Conservation (phyloP, 2,329 filamentous ascomycete genomes). For the Truncatella angustata region DNA sequence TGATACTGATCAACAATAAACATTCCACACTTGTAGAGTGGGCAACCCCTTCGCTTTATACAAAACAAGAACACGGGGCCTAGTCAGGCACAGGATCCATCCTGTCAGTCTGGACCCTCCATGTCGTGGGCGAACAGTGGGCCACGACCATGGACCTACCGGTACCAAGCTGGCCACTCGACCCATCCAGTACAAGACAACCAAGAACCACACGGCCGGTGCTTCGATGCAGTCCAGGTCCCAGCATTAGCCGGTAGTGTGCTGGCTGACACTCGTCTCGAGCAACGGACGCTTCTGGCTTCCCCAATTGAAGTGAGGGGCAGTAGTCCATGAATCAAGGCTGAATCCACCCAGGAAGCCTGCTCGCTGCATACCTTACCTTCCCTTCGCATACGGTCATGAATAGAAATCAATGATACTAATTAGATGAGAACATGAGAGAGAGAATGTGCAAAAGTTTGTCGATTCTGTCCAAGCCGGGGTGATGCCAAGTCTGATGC, state of each 20-base stretch:
- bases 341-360: not conserved
- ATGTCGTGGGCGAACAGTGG: slow-evolving; percentile 1
- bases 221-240: not conserved
- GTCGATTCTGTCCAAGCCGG: too few species aligned
- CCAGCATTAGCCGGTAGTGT: too few species aligned
- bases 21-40: slow-evolving; percentile 1
- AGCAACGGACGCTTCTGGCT: not conserved
- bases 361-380: not conserved
- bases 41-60: slow-evolving; percentile 19
- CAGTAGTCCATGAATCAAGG: not conserved
- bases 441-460: too few species aligned
- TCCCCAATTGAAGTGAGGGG: not conserved
- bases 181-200: not conserved
- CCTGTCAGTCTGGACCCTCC: not conserved
- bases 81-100: slow-evolving; percentile 4
- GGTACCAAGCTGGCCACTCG: too few species aligned
- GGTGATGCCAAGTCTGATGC: too few species aligned
- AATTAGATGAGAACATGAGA: not conserved
- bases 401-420: not conserved
- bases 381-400: too few species aligned
- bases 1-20: slow-evolving; percentile 11
- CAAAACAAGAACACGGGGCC: slow-evolving; percentile 7
- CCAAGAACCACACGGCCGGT: not conserved
- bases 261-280: not conserved
- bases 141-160: too few species aligned